Conservation (phyloP, 495 filamentous ascomycete species). For the Pseudevernia furfuracea region DNA sequence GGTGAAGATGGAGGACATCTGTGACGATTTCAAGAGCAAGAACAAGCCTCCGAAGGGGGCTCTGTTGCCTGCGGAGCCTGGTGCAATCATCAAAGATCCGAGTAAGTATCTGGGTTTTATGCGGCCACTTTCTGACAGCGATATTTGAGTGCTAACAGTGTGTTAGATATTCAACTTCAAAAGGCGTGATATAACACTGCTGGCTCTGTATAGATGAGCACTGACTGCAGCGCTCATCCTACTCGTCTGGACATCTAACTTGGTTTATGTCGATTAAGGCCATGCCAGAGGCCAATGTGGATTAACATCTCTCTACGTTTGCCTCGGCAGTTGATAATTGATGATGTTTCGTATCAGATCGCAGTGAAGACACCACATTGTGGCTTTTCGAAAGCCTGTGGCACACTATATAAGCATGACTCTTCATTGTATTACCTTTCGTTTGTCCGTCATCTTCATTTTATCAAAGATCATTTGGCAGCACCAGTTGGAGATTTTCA, state of each 20-base stretch:
- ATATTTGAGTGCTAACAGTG: background rate
- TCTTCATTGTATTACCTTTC: background rate
- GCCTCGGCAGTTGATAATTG: too few species aligned
- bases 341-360: background rate
- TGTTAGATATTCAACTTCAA: slow-evolving; percentile 21
- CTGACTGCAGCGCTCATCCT: background rate
- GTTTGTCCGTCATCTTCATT: background rate
- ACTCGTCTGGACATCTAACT: background rate
- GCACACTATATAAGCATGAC: background rate
- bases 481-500: background rate
- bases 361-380: background rate
- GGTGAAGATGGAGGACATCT: slow-evolving; percentile 65
- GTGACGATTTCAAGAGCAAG: slow-evolving; percentile 61
- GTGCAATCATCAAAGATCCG: slow-evolving; percentile 47
- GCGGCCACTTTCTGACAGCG: too few species aligned
- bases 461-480: background rate
- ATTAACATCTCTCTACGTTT: background rate
- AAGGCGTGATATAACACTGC: slow-evolving; percentile 14
- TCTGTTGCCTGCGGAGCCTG: slow-evolving; percentile 54
- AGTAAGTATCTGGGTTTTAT: slow-evolving; percentile 16
- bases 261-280: background rate
- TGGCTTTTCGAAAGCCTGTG: background rate
- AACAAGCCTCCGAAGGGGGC: slow-evolving; percentile 59
- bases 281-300: background rate
- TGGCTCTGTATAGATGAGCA: background rate